phyloP scores from a whole-genome alignment of 1,284 basidiomycete genomes.

The Schizophyllum commune region DNA sequence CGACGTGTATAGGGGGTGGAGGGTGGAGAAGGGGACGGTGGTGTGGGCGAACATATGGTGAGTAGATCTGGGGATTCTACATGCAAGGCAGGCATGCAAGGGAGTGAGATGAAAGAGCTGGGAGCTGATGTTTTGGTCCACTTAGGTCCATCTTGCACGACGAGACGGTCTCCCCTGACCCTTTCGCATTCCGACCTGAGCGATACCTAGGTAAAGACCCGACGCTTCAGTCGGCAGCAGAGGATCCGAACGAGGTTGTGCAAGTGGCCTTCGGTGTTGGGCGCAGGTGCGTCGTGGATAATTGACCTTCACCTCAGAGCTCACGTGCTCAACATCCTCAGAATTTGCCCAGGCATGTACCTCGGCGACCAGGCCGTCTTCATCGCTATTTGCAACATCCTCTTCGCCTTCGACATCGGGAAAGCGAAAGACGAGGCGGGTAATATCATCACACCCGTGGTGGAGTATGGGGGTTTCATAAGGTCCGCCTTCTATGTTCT shows the following conservation, averaged over 20 bases:
- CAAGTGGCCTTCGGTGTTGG: constrained; percentile 15
- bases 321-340: constrained; percentile 6
- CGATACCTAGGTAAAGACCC: constrained; percentile 15
- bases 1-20: constrained; percentile 18
- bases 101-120: no score
- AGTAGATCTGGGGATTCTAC: background rate
- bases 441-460: constrained; percentile 16
- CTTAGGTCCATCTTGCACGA: constrained; percentile 19
- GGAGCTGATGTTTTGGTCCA: background rate
- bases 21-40: constrained; percentile 16
- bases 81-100: background rate
- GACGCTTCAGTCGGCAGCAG: background rate
- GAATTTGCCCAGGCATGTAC: constrained; percentile 20
- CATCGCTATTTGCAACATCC: constrained; percentile 16
- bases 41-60: constrained; percentile 31
- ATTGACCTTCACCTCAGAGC: no score
- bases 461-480: constrained; percentile 6
- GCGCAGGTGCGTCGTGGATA: constrained; percentile 6
- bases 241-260: background rate
- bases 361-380: constrained; percentile 20
- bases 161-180: constrained; percentile 19
- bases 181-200: constrained; percentile 22
- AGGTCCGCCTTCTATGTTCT: background rate
- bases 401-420: constrained; percentile 18
- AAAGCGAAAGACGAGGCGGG: constrained; percentile 16